Conservation (phyloP, 2,329 filamentous ascomycete species). For the Metarhizium brunneum region DNA sequence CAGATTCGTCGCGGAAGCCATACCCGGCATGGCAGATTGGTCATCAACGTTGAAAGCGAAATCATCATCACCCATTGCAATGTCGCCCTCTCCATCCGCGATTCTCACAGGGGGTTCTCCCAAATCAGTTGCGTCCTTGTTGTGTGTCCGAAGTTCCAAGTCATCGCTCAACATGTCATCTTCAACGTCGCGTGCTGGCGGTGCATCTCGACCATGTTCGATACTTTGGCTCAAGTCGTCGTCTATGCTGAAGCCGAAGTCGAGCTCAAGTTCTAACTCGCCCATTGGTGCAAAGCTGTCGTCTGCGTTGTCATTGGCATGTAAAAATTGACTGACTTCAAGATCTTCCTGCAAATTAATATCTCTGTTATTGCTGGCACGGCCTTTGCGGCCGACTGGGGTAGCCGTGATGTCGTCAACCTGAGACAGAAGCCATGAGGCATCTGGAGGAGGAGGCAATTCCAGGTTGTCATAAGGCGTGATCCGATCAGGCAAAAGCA, state of each 20-base stretch:
- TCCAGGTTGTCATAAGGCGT: conserved; percentile 80
- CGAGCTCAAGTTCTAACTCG: conserved; percentile 60
- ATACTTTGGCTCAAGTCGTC: conserved; percentile 60
- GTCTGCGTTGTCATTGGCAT: conserved; percentile 51
- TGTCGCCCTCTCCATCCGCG: conserved; percentile 54
- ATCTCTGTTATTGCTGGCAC: conserved; percentile 50
- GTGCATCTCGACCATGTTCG: conserved; percentile 84
- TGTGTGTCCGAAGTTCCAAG: conserved; percentile 45
- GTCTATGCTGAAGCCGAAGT: conserved; percentile 66
- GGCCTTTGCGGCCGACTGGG: conserved; percentile 46
- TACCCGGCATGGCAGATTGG: conserved; percentile 45
- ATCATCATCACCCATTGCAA: conserved; percentile 52
- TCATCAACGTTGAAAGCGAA: conserved; percentile 56
- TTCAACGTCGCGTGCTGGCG: conserved; percentile 55
- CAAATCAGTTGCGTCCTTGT: conserved; percentile 47
- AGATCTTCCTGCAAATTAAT: conserved; percentile 63
- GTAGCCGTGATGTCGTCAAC: conserved; percentile 51
- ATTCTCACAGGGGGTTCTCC: conserved; percentile 52
- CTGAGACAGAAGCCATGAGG: conserved; percentile 72
- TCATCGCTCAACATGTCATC: conserved; percentile 58
- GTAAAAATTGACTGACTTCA: conserved; percentile 71
- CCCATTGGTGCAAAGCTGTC: conserved; percentile 48
- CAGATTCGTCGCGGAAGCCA: conserved; percentile 35
- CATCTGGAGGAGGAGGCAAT: conserved; percentile 76
- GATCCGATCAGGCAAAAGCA: conserved; percentile 84